Evolutionary conservation across 805 yeast genomes (phyloP), one percentile per base, ranked within the genome.

Genomic region (Candida orba): DNA sequence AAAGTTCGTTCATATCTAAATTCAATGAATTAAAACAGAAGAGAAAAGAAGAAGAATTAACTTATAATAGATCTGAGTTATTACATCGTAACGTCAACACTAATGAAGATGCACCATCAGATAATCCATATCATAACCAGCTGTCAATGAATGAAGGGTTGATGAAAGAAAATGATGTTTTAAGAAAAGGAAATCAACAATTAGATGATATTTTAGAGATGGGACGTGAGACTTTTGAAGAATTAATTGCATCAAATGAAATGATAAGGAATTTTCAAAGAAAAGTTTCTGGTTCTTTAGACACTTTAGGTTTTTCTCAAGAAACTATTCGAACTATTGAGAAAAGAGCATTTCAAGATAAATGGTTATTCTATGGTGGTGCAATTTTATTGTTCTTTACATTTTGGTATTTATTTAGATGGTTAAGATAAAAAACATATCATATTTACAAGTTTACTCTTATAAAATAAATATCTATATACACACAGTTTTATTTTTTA

Each of bases 131-230:
- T 60, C 61, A 22, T 41, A 61, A 46, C 44, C 58, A 12, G 68
- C 78, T 31, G 41, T 41, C 40, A n/a, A 39, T 37, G 37, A 31
- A 40, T 6, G 40, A 81, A 40, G 95, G 95, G 0, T 64, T 86
- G 44, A 68, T 73, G 49, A 77, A 81, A 49, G 98, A 93, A 56
- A 73, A 72, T 37, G 74, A 75, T 37, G 73, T 77, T 8, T 65
- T 84, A 32, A 72, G 73, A 29, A 69, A 85, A 44, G 89, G 95
- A 0, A 79, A 84, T 35, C 79, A 79, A 43, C 95, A 87, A 59
- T 67, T 93, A 48, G 99, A 93, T 59, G 88, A 86, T 51, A 87
- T 93, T 35, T 62, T 93, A 36, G 97, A 86, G 56, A 84, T 87
- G 82, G 98, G 97, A 2, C 78, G 84, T 47, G 74, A 75, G 39